A percentile compares a stretch with the other conserved stretches of the same genome.
Conservation (phyloP, 2,329 filamentous ascomycete species). For the Ceratocystiopsis minuta region DNA sequence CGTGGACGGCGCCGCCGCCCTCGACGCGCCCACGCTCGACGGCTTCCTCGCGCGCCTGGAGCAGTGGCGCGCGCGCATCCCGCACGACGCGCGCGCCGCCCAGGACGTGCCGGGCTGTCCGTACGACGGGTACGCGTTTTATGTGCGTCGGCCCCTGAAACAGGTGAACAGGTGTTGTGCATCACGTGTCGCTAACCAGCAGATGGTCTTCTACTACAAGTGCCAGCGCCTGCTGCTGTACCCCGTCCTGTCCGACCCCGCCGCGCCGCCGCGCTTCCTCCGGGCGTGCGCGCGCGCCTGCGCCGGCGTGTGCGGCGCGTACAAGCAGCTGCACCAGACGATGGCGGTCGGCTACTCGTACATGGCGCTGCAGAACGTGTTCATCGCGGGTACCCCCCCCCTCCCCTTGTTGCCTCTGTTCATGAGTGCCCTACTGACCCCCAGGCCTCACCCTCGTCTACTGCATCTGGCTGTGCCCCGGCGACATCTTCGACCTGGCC, state of each 20-base stretch:
- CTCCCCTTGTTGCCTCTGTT: too few species aligned
- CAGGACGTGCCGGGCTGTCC: too few species aligned
- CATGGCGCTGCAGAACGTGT: conserved; percentile 2
- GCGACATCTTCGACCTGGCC: conserved; percentile 3
- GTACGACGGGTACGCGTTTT: too few species aligned
- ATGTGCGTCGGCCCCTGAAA: too few species aligned
- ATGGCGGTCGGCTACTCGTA: conserved; percentile 2
- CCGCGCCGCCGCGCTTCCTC: neutral
- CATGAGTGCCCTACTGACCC: too few species aligned
- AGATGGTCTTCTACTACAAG: conserved; percentile 5
- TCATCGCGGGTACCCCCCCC: too few species aligned
- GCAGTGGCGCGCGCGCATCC: conserved; percentile 9
- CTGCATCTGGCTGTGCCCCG: conserved; percentile 14
- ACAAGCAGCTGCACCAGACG: conserved; percentile 2
- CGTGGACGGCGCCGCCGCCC: conserved; percentile 5
- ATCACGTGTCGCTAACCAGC: too few species aligned
- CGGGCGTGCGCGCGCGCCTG: conserved; percentile 5
- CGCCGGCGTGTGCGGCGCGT: conserved; percentile 13
- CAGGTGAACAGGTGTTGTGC: too few species aligned
- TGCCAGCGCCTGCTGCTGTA: conserved; percentile 2
- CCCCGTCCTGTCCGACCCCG: neutral
- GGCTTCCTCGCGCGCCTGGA: conserved; percentile 8
- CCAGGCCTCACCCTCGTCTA: conserved; percentile 17
- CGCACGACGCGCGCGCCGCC: too few species aligned
- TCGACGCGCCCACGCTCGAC: conserved; percentile 5